Conservation (phyloP, 2,329 filamentous ascomycete species). For the Aspergillus fischeri region DNA sequence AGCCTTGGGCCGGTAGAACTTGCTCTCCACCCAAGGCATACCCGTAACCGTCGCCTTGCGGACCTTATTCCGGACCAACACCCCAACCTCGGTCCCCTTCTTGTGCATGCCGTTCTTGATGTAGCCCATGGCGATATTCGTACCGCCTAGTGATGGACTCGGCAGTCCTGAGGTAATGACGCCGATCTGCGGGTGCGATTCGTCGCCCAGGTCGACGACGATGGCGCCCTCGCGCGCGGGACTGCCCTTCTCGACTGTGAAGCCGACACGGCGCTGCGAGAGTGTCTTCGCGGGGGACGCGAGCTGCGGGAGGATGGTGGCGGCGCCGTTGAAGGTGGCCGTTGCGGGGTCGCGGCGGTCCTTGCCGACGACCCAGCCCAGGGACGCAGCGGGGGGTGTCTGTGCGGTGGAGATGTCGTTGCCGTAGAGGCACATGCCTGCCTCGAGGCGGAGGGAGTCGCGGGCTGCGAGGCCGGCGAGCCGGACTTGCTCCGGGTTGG, state of each 20-base stretch:
- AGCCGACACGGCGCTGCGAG: constrained; percentile 70
- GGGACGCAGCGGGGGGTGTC: constrained; percentile 62
- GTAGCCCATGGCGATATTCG: constrained; percentile 97
- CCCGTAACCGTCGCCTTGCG: constrained; percentile 72
- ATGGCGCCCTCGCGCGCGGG: constrained; percentile 86
- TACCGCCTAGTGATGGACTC: constrained; percentile 70
- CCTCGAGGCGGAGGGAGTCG: constrained; percentile 89
- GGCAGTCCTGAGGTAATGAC: constrained; percentile 85
- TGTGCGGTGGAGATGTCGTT: constrained; percentile 83
- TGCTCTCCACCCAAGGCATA: constrained; percentile 82
- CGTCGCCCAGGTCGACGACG: constrained; percentile 58
- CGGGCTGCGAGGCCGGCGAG: constrained; percentile 86
- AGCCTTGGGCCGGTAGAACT: constrained; percentile 57
- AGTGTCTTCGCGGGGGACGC: constrained; percentile 53
- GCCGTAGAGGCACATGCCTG: constrained; percentile 99
- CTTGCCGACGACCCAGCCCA: constrained; percentile 81
- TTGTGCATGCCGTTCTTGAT: constrained; percentile 78
- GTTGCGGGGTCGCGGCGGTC: constrained; percentile 56
- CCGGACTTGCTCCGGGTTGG: constrained; percentile 62
- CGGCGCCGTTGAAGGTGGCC: constrained; percentile 80
- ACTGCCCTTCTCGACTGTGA: constrained; percentile 72
- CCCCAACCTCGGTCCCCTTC: constrained; percentile 72
- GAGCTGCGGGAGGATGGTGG: constrained; percentile 72
- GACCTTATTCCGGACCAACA: constrained; percentile 71
- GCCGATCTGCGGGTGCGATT: constrained; percentile 64